A percentile compares a stretch with the other conserved stretches of the same genome.
Conservation (phyloP, 352 stramenopile species). For the Globisporangium echinulatum region DNA sequence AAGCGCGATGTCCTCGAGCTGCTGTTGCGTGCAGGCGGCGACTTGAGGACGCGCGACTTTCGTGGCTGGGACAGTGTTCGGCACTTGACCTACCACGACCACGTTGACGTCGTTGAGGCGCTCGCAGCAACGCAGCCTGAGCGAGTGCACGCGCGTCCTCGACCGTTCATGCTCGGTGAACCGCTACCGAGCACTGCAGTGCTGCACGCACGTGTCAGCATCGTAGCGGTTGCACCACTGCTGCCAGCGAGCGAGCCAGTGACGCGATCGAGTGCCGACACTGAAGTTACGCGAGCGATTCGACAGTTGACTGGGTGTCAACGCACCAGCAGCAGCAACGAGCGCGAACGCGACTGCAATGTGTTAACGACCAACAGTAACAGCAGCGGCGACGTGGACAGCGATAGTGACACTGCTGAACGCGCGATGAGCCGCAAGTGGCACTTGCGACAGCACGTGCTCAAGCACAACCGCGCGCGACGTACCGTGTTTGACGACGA, state of each 20-base stretch:
- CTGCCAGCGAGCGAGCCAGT: no score
- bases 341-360: no score
- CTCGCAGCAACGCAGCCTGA: slow-evolving; percentile 9
- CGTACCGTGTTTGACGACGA: slow-evolving; percentile 32
- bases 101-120: slow-evolving; percentile 31
- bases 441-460: slow-evolving; percentile 22
- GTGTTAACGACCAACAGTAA: neutral
- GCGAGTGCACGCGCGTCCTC: neutral
- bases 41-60: slow-evolving; percentile 40
- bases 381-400: neutral
- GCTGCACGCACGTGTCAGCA: neutral
- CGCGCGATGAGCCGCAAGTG: slow-evolving; percentile 20
- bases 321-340: neutral
- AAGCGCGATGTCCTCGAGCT: slow-evolving; percentile 29
- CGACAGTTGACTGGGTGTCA: no score
- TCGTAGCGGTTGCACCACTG: no score
- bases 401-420: neutral
- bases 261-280: no score
- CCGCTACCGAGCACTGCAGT: neutral
- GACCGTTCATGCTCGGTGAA: slow-evolving; percentile 6
- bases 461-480: slow-evolving; percentile 26
- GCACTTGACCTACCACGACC: slow-evolving; percentile 36
- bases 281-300: no score
- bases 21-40: slow-evolving; percentile 28
- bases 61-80: slow-evolving; percentile 27